A percentile compares a stretch with the other conserved stretches of the same genome.
Conservation (phyloP, 495 filamentous ascomycete species). For the Penicillium coprophilum region DNA sequence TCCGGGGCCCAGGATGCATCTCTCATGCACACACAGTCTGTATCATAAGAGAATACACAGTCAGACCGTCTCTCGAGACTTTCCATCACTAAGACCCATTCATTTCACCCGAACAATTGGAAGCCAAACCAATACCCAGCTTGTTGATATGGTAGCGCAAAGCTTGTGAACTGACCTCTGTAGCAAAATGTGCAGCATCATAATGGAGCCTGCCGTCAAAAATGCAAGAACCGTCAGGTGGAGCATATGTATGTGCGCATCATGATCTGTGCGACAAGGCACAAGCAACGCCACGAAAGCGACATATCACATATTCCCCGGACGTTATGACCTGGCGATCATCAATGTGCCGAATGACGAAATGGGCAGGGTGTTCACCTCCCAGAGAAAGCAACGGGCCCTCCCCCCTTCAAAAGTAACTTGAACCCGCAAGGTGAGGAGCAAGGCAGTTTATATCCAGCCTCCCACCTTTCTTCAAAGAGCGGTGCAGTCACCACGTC, state of each 20-base stretch:
- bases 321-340: background rate
- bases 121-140: constrained; percentile 11
- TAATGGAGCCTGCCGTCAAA: background rate
- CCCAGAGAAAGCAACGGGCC: background rate
- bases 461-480: background rate
- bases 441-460: constrained; percentile 4
- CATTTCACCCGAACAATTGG: background rate
- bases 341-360: background rate
- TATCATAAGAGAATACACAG: background rate
- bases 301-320: constrained; percentile 19
- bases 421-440: background rate
- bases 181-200: constrained; percentile 21
- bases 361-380: background rate
- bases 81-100: background rate
- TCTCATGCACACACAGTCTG: background rate
- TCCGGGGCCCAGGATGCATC: background rate
- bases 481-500: background rate
- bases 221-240: constrained; percentile 13
- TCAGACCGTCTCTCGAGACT: background rate
- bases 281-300: constrained; percentile 22
- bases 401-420: background rate
- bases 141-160: constrained; percentile 25
- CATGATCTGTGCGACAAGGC: constrained; percentile 23
- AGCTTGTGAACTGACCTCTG: background rate
- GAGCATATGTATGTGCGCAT: constrained; percentile 22